phyloP scores from a whole-genome alignment of 805 yeast species.

The Starmerella stigmatis region DNA sequence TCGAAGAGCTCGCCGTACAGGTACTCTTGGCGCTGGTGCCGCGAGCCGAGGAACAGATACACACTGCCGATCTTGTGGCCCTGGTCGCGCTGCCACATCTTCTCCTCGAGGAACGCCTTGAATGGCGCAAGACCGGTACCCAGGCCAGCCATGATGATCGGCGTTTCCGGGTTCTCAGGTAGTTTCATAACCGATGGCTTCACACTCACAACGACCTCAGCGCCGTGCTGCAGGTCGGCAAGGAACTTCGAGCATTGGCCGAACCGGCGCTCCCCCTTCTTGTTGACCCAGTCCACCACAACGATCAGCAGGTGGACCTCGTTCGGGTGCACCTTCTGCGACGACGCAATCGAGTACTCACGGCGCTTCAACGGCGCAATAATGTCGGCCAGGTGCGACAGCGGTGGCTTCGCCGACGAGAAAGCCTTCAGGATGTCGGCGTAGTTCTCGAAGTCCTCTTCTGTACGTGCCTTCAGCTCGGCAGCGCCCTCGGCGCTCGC shows the following conservation, averaged over 20 bases:
- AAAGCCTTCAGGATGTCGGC: conserved; percentile 73
- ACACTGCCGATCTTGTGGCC: conserved; percentile 84
- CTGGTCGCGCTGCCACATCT: conserved; percentile 82
- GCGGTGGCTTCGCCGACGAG: conserved; percentile 68
- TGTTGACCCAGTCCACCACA: conserved; percentile 90
- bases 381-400: conserved; percentile 57
- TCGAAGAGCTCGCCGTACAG: conserved; percentile 96
- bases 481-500: conserved; percentile 74
- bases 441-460: conserved; percentile 69
- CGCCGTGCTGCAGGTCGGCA: conserved; percentile 66
- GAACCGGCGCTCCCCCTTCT: conserved; percentile 66
- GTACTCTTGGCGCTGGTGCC: conserved; percentile 92
- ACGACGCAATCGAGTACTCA: conserved; percentile 95
- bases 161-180: conserved; percentile 77
- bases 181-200: conserved; percentile 96
- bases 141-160: conserved; percentile 91
- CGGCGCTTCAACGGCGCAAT: conserved; percentile 88
- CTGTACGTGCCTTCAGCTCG: conserved; percentile 73
- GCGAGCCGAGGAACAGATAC: conserved; percentile 80
- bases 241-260: conserved; percentile 93
- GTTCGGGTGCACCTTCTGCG: conserved; percentile 83
- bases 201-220: conserved; percentile 83
- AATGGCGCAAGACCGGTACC: conserved; percentile 98
- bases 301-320: conserved; percentile 86
- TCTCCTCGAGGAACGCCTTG: conserved; percentile 94